Evolutionary conservation across 345 rosid genomes (phyloP), one percentile per base, ranked within the genome.

Genomic region (Excoecaria agallocha): DNA sequence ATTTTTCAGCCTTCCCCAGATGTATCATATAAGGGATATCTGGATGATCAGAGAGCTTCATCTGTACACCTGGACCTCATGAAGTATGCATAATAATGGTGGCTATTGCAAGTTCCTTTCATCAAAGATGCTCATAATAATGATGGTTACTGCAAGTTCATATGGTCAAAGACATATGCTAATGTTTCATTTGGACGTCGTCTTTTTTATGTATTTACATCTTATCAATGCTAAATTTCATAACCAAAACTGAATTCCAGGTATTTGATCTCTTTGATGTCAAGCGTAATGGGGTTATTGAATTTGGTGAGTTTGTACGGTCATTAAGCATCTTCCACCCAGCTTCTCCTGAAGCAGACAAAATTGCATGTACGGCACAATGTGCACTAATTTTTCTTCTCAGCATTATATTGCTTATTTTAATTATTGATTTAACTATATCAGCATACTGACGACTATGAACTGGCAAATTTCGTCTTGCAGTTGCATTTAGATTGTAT

Each of bases 261-360:
- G 75, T 89, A n/a, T 89, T 89, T 68, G 82, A 78, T 72, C 66
- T 86, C 75, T 91, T 88, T 57, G 96, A 91, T 79, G 51, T 65
- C 70, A 90, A 87, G 81, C 80, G n/a, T 63, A 82, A 90, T 52
- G 97, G 89, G 50, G 86, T 81, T 2, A 88, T 92, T 19, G 93
- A 80, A 74, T 92, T 92, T 69, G 92, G 85, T 73, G 95, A 88
- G 57, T 92, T 92, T 49, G 93, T 92, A 15, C 85, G 87, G 43
- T 78, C 97, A 12, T 79, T 90, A 48, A 82, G 88, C 68, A 48
- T 90, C 72, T 92, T 92, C 78, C 97, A 90, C 61, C 97, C 97
- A 16, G 80, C 49, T 63, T 78, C 93, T 71, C 69, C 84, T 2
- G 49, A 77, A 69, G 82, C 77, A 51, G 87, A 83, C 60, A 92